Evolutionary conservation across 345 rosid genomes (phyloP).

Genomic region (Clausena lansium): DNA sequence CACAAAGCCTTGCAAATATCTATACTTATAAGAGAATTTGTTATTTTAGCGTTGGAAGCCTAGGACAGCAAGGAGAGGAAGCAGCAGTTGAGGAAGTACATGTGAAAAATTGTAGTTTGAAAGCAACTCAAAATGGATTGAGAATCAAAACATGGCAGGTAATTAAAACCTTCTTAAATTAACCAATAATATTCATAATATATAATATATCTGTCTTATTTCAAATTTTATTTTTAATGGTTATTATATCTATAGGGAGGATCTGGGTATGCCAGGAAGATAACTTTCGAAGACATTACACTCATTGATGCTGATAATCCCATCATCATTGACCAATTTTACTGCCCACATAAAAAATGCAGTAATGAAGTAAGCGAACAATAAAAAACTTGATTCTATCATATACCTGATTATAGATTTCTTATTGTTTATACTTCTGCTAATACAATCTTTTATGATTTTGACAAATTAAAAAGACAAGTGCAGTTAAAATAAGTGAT

Average conservation of each 20-base stretch:
- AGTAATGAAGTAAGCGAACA: neutral
- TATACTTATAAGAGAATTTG: no score
- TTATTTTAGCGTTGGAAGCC: constrained; percentile 19
- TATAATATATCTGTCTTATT: neutral
- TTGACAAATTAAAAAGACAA: neutral
- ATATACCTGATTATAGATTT: neutral
- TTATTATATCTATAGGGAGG: constrained; percentile 14
- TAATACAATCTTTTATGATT: neutral
- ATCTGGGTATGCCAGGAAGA: constrained; percentile 17
- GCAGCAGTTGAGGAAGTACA: constrained; percentile 15
- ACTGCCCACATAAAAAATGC: constrained; percentile 8
- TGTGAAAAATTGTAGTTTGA: constrained; percentile 12
- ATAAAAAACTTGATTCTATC: neutral
- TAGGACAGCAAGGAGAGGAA: constrained; percentile 9
- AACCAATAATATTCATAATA: neutral
- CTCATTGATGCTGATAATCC: constrained; percentile 15
- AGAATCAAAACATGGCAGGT: constrained; percentile 36
- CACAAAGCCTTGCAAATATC: no score
- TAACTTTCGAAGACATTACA: constrained; percentile 15
- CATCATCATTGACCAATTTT: constrained; percentile 24
- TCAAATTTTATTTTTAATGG: neutral
- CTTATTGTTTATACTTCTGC: neutral
- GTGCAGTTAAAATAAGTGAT: constrained; percentile 20
- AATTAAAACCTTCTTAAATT: neutral
- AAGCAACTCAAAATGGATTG: constrained; percentile 10